Conservation (phyloP, 345 rosid genomes). For the Sisymbrium irio region DNA sequence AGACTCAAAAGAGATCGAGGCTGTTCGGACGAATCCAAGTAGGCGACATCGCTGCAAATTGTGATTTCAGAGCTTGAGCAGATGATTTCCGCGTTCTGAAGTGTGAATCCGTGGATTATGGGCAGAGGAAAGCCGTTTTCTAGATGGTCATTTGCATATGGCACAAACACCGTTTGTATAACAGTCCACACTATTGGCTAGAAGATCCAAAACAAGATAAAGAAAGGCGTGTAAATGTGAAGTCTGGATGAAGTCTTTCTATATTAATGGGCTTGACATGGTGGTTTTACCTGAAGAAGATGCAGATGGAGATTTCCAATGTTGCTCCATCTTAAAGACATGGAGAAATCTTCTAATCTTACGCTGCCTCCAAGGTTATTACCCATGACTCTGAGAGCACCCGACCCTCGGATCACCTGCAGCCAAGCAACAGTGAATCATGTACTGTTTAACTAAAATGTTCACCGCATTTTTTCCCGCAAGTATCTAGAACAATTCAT, state of each 20-base stretch:
- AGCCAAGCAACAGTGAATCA: constrained; percentile 8
- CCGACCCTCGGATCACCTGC: constrained; percentile 71
- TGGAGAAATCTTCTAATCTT: constrained; percentile 62
- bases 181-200: constrained; percentile 95
- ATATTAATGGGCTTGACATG: background rate
- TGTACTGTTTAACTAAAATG: background rate
- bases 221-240: background rate
- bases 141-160: constrained; percentile 69
- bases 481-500: background rate
- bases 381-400: constrained; percentile 61
- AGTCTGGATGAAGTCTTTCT: background rate
- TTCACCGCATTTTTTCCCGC: background rate
- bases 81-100: constrained; percentile 56
- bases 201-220: constrained; percentile 10
- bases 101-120: constrained; percentile 80
- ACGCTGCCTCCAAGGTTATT: constrained; percentile 86
- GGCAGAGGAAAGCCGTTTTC: constrained; percentile 83
- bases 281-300: constrained; percentile 67
- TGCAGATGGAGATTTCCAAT: constrained; percentile 74
- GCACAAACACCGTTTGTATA: constrained; percentile 79
- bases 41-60: constrained; percentile 63
- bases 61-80: constrained; percentile 55
- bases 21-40: constrained; percentile 37
- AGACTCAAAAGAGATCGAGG: background rate
- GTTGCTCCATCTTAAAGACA: constrained; percentile 87